Evolutionary conservation across 1,284 basidiomycete species (phyloP), one percentile per base, ranked within the genome.

Genomic region (Mycosarcoma maydis): DNA sequence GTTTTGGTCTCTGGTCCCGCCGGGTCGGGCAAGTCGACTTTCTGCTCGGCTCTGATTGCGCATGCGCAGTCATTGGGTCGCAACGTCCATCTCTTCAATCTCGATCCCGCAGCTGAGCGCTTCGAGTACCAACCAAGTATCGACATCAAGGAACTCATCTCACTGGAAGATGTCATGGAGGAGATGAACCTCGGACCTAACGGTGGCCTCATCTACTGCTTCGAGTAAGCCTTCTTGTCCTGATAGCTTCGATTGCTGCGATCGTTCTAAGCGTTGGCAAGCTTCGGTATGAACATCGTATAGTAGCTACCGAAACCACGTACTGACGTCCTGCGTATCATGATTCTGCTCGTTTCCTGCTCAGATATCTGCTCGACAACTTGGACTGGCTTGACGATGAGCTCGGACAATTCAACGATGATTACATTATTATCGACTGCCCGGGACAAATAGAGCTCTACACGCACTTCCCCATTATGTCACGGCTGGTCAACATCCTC

Each of bases 321-420:
- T n/a, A n/a, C n/a, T n/a, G n/a, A n/a, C n/a, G n/a, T n/a, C n/a
- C n/a, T n/a, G n/a, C n/a, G n/a, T n/a, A n/a, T n/a, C n/a, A n/a
- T n/a, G n/a, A n/a, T n/a, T n/a, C n/a, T n/a, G n/a, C n/a, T n/a
- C n/a, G n/a, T n/a, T n/a, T n/a, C n/a, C n/a, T 4, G 29, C 29
- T 6, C 33, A 97, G 94, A 83, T 98, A 98, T 84, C 86, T 99
- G 49, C 84, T 98, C 64, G 88, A 98, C 80, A 97, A 99, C 79
- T 90, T 98, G 83, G 96, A 98, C 83, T 99, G 96, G 96, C 85
- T 98, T n/a, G 92, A 97, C 75, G 95, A 98, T 81, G 92, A 97
- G 80, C 86, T 99, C 2, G 94, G 94, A 10, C 60, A 73, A 22
- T 98, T 88, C 82, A 94, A 97, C 39, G 92, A 97, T 78, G 96